Conservation (phyloP, 352 stramenopile genomes). For the Phytophthora tubulina region DNA sequence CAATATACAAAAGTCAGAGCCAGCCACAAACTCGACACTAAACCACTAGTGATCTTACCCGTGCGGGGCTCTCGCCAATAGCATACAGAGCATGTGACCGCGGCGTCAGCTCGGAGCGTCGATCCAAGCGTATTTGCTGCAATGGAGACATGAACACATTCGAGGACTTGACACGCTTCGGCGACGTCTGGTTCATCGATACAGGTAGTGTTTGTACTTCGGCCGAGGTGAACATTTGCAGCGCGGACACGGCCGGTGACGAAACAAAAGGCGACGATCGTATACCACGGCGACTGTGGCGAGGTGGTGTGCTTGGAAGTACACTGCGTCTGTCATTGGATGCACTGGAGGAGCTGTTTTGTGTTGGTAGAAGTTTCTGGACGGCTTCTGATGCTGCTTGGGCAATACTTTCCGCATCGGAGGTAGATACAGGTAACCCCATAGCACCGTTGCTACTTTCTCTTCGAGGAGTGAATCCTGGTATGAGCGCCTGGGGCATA, state of each 20-base stretch:
- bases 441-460: constrained; percentile 41
- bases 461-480: constrained; percentile 56
- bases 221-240: constrained; percentile 71
- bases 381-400: constrained; percentile 76
- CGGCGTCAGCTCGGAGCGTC: constrained; percentile 75
- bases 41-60: constrained; percentile 53
- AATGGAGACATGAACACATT: constrained; percentile 91
- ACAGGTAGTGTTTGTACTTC: constrained; percentile 86
- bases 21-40: not conserved
- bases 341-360: constrained; percentile 1
- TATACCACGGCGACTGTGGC: constrained; percentile 28
- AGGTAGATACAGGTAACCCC: constrained; percentile 62
- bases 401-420: constrained; percentile 84
- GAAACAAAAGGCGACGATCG: constrained; percentile 56
- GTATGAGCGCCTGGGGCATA: constrained; percentile 32
- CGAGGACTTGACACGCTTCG: constrained; percentile 79
- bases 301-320: constrained; percentile 62
- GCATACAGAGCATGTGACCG: constrained; percentile 87
- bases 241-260: constrained; percentile 50
- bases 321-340: constrained; percentile 35
- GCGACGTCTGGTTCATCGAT: constrained; percentile 80
- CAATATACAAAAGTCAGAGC: not conserved
- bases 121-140: constrained; percentile 78
- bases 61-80: constrained; percentile 86
- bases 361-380: constrained; percentile 51